Evolutionary conservation across 2,329 filamentous ascomycete species (phyloP).

Genomic region (Cephalotrichum gorgonifer): DNA sequence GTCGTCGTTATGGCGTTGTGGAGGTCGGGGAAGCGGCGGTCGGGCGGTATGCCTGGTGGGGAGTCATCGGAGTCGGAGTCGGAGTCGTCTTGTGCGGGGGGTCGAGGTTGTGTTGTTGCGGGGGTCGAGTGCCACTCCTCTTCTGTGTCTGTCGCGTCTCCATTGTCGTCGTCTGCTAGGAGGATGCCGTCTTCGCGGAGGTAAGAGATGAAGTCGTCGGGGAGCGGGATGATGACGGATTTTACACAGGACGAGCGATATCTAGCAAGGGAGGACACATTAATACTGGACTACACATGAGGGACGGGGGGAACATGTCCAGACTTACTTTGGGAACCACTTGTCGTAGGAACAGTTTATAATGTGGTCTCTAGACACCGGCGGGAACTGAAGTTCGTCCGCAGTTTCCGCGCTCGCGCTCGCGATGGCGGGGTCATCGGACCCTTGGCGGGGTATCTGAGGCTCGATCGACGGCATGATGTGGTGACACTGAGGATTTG

Average conservation of each 20-base stretch:
- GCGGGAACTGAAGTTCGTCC: slow-evolving; percentile 55
- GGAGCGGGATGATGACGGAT: slow-evolving; percentile 72
- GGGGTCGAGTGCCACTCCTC: slow-evolving; percentile 31
- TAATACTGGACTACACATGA: not conserved
- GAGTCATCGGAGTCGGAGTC: slow-evolving; percentile 33
- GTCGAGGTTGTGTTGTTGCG: slow-evolving; percentile 14
- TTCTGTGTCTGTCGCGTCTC: slow-evolving; percentile 43
- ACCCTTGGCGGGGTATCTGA: not conserved
- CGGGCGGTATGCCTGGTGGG: slow-evolving; percentile 31
- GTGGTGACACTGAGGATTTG: not conserved
- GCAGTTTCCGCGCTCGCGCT: too few relatives aligned
- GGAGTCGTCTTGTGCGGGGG: slow-evolving; percentile 27
- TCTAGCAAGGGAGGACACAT: slow-evolving; percentile 1
- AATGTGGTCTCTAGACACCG: slow-evolving; percentile 77
- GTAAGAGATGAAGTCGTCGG: slow-evolving; percentile 68
- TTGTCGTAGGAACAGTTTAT: slow-evolving; percentile 88
- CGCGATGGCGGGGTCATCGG: not conserved
- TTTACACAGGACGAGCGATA: slow-evolving; percentile 77
- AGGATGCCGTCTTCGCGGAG: slow-evolving; percentile 88
- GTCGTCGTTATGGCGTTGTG: slow-evolving; percentile 67
- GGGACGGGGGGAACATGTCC: too few relatives aligned
- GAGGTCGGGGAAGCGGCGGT: slow-evolving; percentile 55
- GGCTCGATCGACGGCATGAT: not conserved
- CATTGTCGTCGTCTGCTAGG: slow-evolving; percentile 58
- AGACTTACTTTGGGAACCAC: slow-evolving; percentile 71